Evolutionary conservation across 805 yeast genomes (phyloP), one percentile per base, ranked within the genome.

Genomic region (Limtongozyma cylindracea): DNA sequence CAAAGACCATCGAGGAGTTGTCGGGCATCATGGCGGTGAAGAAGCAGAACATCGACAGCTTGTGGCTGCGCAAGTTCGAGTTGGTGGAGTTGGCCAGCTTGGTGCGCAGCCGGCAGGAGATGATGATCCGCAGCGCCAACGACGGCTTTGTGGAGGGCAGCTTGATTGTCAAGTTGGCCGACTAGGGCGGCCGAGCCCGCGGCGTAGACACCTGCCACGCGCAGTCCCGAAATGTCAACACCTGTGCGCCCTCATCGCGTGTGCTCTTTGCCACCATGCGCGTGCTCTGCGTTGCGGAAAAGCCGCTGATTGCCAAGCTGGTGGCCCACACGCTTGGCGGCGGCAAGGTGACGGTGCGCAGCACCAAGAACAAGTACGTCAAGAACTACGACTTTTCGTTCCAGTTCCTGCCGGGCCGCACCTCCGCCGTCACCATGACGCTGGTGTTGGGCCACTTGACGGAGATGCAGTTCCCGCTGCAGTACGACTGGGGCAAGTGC

Each of bases 261-360:
- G n/a, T n/a, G n/a, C n/a, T n/a, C n/a, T n/a, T n/a, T n/a, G n/a
- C n/a, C 15, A 13, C 6, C 15, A 72, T 76, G 88, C 67, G 50
- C 31, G 62, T 88, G 4, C 60, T 88, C 21, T 84, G 95, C 46
- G 94, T 88, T 25, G 98, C 99, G 2, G 99, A 88, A 47, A 88
- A 88, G 45, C 91, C 91, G 25, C 76, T 94, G 2, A 88, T 88
- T 21, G 91, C 95, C 3, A 77, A 70, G 39, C 71, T 77, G 8
- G 80, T 88, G 8, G 59, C 91, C 1, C 40, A 45, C 18, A 68
- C 70, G 2, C 56, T 88, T 3, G 67, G 88, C 10, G 92, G 92
- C 5, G 91, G 91, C 1, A 37, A 56, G 4, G 45, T 52, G 10
- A 35, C 40, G 4, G 35, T 56, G 10, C 47, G 72, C 16, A 44